phyloP scores from a whole-genome alignment of 2,329 filamentous ascomycete species.

The Teratosphaeria zuluensis region DNA sequence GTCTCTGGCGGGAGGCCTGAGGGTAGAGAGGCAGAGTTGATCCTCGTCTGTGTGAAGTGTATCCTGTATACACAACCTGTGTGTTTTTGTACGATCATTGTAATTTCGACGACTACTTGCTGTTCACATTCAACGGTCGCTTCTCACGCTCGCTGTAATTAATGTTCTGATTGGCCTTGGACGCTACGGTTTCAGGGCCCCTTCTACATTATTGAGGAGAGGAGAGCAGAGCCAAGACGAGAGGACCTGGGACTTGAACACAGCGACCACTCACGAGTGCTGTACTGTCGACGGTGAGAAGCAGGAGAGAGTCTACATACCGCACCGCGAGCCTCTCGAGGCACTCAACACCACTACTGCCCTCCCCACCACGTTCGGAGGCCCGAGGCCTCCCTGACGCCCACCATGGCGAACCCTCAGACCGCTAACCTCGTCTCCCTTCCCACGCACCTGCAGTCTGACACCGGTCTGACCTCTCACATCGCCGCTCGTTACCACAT shows the following conservation, averaged over 20 bases:
- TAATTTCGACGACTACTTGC: not conserved
- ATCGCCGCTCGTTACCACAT: constrained; percentile 87
- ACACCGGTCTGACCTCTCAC: constrained; percentile 61
- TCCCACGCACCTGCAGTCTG: constrained; percentile 70
- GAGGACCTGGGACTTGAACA: not conserved
- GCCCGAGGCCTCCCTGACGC: not conserved
- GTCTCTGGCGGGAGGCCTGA: not conserved
- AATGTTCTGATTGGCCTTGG: not conserved
- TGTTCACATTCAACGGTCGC: not conserved
- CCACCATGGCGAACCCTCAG: constrained; percentile 32
- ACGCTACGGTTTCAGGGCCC: not conserved
- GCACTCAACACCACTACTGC: not conserved
- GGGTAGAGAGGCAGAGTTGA: not conserved
- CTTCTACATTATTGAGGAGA: not conserved
- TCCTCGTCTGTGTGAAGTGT: not conserved
- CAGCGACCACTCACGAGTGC: not conserved
- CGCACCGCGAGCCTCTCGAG: not conserved
- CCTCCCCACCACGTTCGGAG: not conserved
- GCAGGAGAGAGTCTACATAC: not conserved
- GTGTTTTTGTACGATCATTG: not conserved
- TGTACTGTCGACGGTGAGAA: not conserved
- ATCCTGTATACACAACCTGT: not conserved
- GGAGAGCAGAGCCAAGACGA: not conserved
- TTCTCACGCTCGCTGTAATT: not conserved
- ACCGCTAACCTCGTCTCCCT: constrained; percentile 82